Conservation (phyloP, 306 rosid genomes). For the Lathyrus sativus region DNA sequence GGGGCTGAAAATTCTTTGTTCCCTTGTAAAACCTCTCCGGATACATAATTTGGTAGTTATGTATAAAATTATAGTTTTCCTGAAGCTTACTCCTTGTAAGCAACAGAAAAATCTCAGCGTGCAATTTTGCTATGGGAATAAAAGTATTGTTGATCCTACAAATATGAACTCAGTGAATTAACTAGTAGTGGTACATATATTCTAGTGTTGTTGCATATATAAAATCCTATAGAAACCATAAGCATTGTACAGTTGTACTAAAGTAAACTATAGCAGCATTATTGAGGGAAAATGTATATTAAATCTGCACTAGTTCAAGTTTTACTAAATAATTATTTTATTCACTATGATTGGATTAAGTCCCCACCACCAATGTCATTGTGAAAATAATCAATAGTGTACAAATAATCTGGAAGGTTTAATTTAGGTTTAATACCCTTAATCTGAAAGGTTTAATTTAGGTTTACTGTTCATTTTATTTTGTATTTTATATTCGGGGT, state of each 20-base stretch:
- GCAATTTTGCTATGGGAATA: slow-evolving; percentile 37
- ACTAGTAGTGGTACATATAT: slow-evolving; percentile 22
- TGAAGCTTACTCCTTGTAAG: slow-evolving; percentile 27
- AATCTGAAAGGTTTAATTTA: no score
- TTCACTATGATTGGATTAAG: no score
- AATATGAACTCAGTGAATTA: slow-evolving; percentile 22
- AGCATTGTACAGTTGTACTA: background rate
- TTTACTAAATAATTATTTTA: no score
- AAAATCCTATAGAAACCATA: background rate
- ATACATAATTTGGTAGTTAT: slow-evolving; percentile 12
- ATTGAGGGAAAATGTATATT: background rate
- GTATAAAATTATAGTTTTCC: slow-evolving; percentile 28
- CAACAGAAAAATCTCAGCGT: slow-evolving; percentile 5
- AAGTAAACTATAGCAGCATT: background rate
- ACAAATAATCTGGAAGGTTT: no score
- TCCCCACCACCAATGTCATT: no score
- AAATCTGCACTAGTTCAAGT: no score
- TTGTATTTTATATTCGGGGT: no score
- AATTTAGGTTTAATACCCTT: no score
- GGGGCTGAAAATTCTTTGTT: slow-evolving; percentile 38
- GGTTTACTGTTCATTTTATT: no score
- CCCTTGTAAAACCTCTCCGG: slow-evolving; percentile 30
- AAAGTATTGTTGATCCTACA: slow-evolving; percentile 30
- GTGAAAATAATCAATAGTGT: no score
- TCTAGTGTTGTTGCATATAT: slow-evolving; percentile 7